These are phyloP conservation scores for Eimeria maxima DNA, from an alignment of 169 alveolate genomes.

Conservation along the genomic window DNA sequence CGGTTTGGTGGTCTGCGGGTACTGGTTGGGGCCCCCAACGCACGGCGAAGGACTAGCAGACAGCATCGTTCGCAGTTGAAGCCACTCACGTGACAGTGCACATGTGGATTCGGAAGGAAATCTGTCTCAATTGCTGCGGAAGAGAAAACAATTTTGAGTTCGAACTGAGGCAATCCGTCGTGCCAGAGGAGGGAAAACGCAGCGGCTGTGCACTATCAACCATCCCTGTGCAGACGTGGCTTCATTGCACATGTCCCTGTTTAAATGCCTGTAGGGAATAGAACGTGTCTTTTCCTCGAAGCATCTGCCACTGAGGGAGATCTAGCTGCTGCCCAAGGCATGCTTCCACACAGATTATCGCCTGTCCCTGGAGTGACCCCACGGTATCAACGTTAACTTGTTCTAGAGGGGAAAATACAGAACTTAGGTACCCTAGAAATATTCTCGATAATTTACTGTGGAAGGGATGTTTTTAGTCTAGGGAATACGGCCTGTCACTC, in stretches of 20 bases:
- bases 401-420: background rate
- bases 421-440: background rate
- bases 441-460: background rate
- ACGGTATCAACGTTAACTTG: background rate
- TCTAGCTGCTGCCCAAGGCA: conserved; percentile 3
- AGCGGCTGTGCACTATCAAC: conserved; percentile 40
- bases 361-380: conserved; percentile 48
- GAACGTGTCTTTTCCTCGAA: background rate
- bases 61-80: background rate
- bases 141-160: background rate
- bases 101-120: background rate
- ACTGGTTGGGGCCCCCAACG: conserved; percentile 26
- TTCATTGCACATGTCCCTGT: background rate
- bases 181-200: background rate
- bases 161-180: background rate
- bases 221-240: background rate
- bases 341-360: background rate
- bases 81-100: background rate
- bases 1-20: background rate
- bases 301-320: background rate
- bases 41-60: background rate
- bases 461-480: background rate
- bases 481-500: background rate
- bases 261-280: background rate
- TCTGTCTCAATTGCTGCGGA: background rate